A percentile compares a stretch with the other conserved stretches of the same genome.
Evolutionary conservation across 139 green algal genomes (phyloP).

Genomic region (Micromonas commoda): DNA sequence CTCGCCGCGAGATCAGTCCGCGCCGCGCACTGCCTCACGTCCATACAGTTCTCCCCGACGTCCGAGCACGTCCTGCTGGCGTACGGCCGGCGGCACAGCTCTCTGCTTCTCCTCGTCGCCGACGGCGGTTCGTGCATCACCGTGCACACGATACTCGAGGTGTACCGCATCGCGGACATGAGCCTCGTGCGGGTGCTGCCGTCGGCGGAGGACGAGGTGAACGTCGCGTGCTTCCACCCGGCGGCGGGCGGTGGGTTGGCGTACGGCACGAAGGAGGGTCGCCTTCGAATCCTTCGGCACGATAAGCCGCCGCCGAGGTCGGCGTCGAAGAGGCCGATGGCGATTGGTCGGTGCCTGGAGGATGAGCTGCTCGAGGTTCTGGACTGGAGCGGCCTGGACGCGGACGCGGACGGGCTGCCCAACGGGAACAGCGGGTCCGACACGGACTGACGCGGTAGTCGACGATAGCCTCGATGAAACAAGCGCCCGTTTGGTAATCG

Average conservation of each 20-base stretch:
- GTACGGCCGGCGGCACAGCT: conserved; percentile 81
- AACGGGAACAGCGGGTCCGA: not conserved
- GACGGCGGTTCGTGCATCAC: conserved; percentile 53
- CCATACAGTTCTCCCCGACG: conserved; percentile 80
- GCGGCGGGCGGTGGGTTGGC: conserved; percentile 67
- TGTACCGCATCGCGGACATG: conserved; percentile 56
- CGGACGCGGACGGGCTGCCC: not conserved
- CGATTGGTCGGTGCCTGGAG: not conserved
- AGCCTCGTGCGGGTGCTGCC: conserved; percentile 67
- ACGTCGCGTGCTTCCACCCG: conserved; percentile 78
- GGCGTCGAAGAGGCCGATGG: not conserved
- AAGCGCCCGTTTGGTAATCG: too few species aligned
- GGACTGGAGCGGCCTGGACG: not conserved
- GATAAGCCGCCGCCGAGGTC: not conserved
- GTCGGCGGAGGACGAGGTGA: conserved; percentile 80
- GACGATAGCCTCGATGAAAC: not conserved
- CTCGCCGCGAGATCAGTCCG: conserved; percentile 47
- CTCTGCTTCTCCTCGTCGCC: conserved; percentile 66
- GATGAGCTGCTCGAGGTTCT: conserved; percentile 1
- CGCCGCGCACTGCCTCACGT: conserved; percentile 93
- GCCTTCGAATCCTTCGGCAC: conserved; percentile 48
- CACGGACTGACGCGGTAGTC: too few species aligned
- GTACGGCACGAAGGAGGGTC: conserved; percentile 90
- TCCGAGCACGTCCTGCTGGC: conserved; percentile 76
- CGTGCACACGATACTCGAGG: conserved; percentile 82